These are phyloP conservation scores for Coleophoma eucalyptorum DNA, from an alignment of 2,329 filamentous ascomycete genomes.

Conservation along the genomic window DNA sequence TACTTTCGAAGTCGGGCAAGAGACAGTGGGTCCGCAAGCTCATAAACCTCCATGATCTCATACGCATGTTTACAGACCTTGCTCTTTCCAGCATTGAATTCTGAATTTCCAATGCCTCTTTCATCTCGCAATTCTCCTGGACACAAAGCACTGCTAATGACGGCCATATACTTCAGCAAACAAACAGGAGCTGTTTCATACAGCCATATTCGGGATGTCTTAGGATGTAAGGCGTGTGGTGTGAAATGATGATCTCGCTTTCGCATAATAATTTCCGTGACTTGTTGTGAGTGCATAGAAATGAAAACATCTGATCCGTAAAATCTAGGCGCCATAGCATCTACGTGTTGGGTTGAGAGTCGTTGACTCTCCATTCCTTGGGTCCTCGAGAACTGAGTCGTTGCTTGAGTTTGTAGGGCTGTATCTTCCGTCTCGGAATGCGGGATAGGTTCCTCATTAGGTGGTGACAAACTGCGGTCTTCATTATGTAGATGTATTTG, in stretches of 20 bases:
- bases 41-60: conserved; percentile 53
- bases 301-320: conserved; percentile 51
- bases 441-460: too few species aligned
- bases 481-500: background rate
- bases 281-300: conserved; percentile 41
- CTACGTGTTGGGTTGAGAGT: conserved; percentile 45
- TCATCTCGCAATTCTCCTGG: conserved; percentile 42
- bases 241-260: conserved; percentile 52
- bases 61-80: conserved; percentile 34
- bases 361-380: conserved; percentile 42
- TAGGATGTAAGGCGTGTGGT: conserved; percentile 7
- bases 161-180: conserved; percentile 57
- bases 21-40: conserved; percentile 56
- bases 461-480: background rate
- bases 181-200: conserved; percentile 44
- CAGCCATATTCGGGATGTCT: conserved; percentile 58
- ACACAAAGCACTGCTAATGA: conserved; percentile 41
- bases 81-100: conserved; percentile 29
- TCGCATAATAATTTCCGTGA: conserved; percentile 45
- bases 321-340: conserved; percentile 42
- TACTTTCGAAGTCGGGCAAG: conserved; percentile 47
- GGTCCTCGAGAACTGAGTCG: conserved; percentile 10
- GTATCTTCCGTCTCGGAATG: too few species aligned
- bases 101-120: conserved; percentile 44
- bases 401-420: too few species aligned